Conservation (phyloP, 768 basidiomycete species). For the Lactifluus piperatus region DNA sequence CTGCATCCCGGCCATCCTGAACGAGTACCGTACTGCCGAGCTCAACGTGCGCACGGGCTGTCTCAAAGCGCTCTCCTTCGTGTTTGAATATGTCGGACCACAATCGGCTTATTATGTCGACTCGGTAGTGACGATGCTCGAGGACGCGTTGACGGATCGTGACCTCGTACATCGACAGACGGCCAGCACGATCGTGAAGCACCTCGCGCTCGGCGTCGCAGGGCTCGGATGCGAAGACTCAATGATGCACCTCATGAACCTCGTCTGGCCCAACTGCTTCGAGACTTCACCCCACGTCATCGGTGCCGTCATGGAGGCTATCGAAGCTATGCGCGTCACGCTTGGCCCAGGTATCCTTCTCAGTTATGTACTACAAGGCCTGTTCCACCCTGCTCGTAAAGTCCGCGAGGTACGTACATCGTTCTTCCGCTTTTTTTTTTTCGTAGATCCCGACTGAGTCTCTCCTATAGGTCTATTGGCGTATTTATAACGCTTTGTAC, state of each 20-base stretch:
- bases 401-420: conserved; percentile 74
- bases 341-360: conserved; percentile 89
- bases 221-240: conserved; percentile 98
- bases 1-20: conserved; percentile 96
- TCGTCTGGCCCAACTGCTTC: conserved; percentile 99
- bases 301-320: conserved; percentile 94
- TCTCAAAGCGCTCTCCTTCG: conserved; percentile 96
- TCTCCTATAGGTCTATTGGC: conserved; percentile 68
- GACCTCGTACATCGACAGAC: conserved; percentile 98
- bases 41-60: conserved; percentile 98
- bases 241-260: conserved; percentile 94
- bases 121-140: conserved; percentile 95
- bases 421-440: no score
- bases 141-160: conserved; percentile 96
- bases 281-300: conserved; percentile 98
- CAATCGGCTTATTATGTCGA: conserved; percentile 96
- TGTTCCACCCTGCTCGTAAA: conserved; percentile 96
- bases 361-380: conserved; percentile 86
- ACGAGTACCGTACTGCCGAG: conserved; percentile 97
- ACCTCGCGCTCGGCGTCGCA: conserved; percentile 92
- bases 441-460: no score
- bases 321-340: conserved; percentile 96
- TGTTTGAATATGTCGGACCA: conserved; percentile 97
- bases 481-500: conserved; percentile 90
- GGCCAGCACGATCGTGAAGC: conserved; percentile 96